Base-by-base conservation (phyloP, 768 basidiomycete genomes). In the Fomitopsis serialis region DNA sequence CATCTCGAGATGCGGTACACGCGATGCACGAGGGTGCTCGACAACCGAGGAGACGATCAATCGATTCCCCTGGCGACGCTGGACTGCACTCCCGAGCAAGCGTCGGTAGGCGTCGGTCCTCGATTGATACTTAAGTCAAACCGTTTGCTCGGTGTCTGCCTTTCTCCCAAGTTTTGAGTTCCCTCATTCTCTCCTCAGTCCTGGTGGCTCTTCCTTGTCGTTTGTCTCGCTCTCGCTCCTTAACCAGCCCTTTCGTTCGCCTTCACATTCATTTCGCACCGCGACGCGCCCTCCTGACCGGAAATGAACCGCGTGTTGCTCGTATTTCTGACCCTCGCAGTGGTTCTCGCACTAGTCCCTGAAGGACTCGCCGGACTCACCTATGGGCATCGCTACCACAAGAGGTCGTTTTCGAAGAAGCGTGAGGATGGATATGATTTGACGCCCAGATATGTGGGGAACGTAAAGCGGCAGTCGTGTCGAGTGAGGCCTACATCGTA, bases 301-400 rank as follows among this genome's bases (percentile, higher is more conserved):
- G 52, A 45, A 56, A 63, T 64, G 64, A 63, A 57, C 53, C 64
- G 60, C 61, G 52, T 62, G 24, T 55, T 53, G 42, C 42, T 62
- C 42, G 58, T 66, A 24, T 44, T 68, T 43, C 54, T 60, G 27
- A 59, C 64, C 22, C 52, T 63, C 57, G 47, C 61, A 42, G 35
- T 66, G 29, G 19, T 63, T 54, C 57, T 61, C 43, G 35, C 56
- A 34, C 48, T 54, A 44, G 46, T 60, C 42, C 60, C 58, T 13
- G 45, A 56, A 54, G 67, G 43, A 22, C 27, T 63, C 24, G 65
- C 65, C 53, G 58, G 65, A 23, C 63, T 64, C 23, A 58, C 66
- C 42, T 62, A 62, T 57, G 58, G 62, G 45, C 60, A 55, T 49
- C 48, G 48, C 19, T 25, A 49, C 21, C 35, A 49, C 48, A 49